Conservation (phyloP, 2,329 filamentous ascomycete species). For the Emydomyces testavorans region DNA sequence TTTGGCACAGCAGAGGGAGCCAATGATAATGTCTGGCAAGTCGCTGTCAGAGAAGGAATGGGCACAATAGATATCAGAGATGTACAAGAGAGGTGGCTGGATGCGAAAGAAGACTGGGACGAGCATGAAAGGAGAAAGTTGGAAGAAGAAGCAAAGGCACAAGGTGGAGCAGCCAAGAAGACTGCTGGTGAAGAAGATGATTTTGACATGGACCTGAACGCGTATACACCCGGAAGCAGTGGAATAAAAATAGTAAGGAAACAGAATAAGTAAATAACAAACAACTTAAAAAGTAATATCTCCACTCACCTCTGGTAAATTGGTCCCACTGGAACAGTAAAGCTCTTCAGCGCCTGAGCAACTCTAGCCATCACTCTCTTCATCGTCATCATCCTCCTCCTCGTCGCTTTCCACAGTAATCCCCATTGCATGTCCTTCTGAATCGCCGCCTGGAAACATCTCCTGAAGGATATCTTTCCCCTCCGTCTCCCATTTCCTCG, state of each 20-base stretch:
- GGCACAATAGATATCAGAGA: constrained; percentile 70
- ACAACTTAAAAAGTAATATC: background rate
- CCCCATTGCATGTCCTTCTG: constrained; percentile 32
- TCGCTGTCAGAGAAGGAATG: constrained; percentile 67
- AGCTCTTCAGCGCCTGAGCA: background rate
- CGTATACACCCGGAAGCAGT: constrained; percentile 43
- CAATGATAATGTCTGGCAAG: constrained; percentile 94
- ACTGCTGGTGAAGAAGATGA: constrained; percentile 21
- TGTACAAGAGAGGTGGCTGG: constrained; percentile 92
- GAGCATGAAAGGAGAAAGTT: constrained; percentile 61
- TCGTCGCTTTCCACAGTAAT: constrained; percentile 38
- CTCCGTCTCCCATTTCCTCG: constrained; percentile 39
- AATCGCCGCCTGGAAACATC: constrained; percentile 20
- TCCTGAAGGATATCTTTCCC: constrained; percentile 33
- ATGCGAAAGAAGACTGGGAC: constrained; percentile 79
- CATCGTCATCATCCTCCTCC: constrained; percentile 40
- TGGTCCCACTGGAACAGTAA: too few species aligned
- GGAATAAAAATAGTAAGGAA: constrained; percentile 64
- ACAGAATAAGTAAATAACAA: constrained; percentile 18
- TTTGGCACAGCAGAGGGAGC: constrained; percentile 84
- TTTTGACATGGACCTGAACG: constrained; percentile 22
- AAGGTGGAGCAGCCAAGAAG: constrained; percentile 27
- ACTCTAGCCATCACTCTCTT: constrained; percentile 28
- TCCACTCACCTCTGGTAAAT: constrained; percentile 9
- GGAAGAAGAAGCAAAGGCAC: constrained; percentile 58